Percentiles rank a stretch among this genome's conserved stretches.
Evolutionary conservation across 1,284 basidiomycete species (phyloP).

Genomic region (Ganoderma lucidum): DNA sequence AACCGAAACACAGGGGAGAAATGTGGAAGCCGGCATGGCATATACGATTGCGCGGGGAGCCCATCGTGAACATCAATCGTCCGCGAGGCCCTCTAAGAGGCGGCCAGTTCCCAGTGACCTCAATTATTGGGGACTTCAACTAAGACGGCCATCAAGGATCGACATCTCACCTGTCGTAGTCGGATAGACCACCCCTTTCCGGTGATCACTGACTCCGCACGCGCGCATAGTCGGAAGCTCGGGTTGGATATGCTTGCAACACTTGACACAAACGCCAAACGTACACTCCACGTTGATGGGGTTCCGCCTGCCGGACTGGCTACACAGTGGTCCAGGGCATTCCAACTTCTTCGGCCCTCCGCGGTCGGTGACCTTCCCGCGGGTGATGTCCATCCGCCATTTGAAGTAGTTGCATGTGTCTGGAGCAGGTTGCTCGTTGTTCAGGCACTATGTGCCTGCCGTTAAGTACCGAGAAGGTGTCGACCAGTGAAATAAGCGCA

Average conservation of each 20-base stretch:
- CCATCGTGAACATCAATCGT: too few species aligned
- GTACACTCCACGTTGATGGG: not conserved
- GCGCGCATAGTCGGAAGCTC: not conserved
- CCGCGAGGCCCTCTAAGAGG: too few species aligned
- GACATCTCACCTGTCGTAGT: not conserved
- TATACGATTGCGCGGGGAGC: too few species aligned
- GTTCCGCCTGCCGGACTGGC: not conserved
- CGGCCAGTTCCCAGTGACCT: too few species aligned
- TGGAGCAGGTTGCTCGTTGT: not conserved
- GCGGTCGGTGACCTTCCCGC: not conserved
- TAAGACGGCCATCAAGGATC: too few species aligned
- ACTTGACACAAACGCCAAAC: not conserved
- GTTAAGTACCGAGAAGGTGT: too few species aligned
- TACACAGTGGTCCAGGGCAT: not conserved
- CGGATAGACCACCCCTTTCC: not conserved
- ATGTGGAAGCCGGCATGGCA: too few species aligned
- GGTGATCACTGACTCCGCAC: not conserved
- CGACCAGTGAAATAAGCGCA: not conserved
- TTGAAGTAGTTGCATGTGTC: not conserved
- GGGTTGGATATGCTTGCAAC: not conserved
- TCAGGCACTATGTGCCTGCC: not conserved
- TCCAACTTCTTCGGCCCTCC: not conserved
- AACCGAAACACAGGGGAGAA: too few species aligned
- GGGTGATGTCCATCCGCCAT: not conserved
- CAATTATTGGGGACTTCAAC: too few species aligned